A percentile compares a stretch with the other conserved stretches of the same genome.
Conservation (phyloP, 306 rosid species). For the Rosa persica region DNA sequence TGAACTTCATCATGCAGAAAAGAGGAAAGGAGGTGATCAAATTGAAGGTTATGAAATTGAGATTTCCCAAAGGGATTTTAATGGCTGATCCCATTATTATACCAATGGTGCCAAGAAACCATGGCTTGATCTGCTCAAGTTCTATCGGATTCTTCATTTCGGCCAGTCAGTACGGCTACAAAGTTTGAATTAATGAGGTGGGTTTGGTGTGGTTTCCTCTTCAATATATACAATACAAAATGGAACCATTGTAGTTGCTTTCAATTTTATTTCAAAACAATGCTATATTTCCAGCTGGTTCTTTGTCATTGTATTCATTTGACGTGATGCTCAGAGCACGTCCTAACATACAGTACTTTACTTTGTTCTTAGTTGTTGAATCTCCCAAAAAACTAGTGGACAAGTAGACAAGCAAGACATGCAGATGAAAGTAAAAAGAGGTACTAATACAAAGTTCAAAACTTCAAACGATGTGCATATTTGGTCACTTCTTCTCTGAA, state of each 20-base stretch:
- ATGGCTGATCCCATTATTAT: conserved; percentile 1
- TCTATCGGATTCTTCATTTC: neutral
- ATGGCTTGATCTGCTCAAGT: neutral
- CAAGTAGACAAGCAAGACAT: neutral
- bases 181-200: neutral
- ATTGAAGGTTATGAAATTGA: neutral
- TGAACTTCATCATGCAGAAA: neutral
- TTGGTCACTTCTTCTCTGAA: neutral
- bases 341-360: neutral
- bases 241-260: neutral
- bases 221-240: neutral
- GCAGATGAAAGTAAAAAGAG: neutral
- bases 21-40: neutral
- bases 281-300: neutral
- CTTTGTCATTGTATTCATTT: neutral
- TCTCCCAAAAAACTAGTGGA: neutral
- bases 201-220: neutral
- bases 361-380: neutral
- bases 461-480: neutral
- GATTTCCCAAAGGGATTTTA: neutral
- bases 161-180: neutral
- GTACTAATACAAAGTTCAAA: neutral
- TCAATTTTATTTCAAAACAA: neutral
- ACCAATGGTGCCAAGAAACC: neutral
- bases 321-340: neutral